Percentiles rank a stretch among this genome's conserved stretches.
These are phyloP conservation scores for Borovskyia barvae DNA, from an alignment of 208 protist species.

Conservation along the genomic window DNA sequence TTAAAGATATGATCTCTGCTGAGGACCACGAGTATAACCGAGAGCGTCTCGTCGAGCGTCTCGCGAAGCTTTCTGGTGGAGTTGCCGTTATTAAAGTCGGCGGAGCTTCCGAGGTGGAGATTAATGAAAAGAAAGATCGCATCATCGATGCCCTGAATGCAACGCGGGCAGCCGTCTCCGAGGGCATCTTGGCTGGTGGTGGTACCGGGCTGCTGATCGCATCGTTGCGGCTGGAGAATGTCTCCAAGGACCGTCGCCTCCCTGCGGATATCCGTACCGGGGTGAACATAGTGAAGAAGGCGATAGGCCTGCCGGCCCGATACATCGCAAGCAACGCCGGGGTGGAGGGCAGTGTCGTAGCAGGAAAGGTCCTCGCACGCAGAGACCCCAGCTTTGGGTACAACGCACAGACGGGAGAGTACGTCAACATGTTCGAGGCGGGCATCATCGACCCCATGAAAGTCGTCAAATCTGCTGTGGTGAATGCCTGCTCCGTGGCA, in stretches of 20 bases:
- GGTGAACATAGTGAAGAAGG: conserved; percentile 80
- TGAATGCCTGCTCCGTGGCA: conserved; percentile 97
- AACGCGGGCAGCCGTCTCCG: conserved; percentile 97
- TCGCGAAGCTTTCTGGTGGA: conserved; percentile 81
- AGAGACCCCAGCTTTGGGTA: conserved; percentile 92
- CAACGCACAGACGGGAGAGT: conserved; percentile 95
- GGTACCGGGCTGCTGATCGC: conserved; percentile 97
- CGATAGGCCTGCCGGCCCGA: conserved; percentile 78
- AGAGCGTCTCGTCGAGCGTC: conserved; percentile 97
- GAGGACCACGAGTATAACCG: conserved; percentile 97
- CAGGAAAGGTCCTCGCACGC: conserved; percentile 93
- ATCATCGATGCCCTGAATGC: conserved; percentile 99
- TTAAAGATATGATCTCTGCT: conserved; percentile 93
- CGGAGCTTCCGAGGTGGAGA: conserved; percentile 98
- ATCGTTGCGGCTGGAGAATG: conserved; percentile 70
- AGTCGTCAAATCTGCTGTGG: conserved; percentile 97
- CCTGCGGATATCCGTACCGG: conserved; percentile 73
- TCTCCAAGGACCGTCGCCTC: conserved; percentile 76
- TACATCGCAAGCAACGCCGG: conserved; percentile 98
- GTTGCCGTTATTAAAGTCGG: conserved; percentile 98
- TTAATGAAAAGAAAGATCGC: conserved; percentile 99
- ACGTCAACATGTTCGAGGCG: conserved; percentile 97
- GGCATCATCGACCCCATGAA: conserved; percentile 99
- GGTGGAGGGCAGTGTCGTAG: conserved; percentile 96
- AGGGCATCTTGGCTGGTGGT: conserved; percentile 98